Evolutionary conservation across 2,329 filamentous ascomycete species (phyloP).

Genomic region (Fusarium compactum): DNA sequence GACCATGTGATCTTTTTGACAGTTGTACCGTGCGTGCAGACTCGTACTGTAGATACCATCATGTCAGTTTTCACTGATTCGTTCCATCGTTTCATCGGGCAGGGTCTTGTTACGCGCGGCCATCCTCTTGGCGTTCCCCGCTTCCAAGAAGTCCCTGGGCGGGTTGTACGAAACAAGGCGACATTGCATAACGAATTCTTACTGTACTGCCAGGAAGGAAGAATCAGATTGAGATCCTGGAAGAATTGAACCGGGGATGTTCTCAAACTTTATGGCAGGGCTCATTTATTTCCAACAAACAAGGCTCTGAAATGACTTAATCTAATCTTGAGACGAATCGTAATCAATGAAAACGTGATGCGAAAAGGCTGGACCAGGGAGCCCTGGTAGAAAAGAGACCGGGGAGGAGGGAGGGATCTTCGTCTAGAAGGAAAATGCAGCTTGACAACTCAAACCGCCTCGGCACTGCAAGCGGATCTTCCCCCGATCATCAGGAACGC

Average conservation of each 20-base stretch:
- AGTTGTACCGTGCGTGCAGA: neutral
- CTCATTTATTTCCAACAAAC: constrained; percentile 8
- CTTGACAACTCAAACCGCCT: neutral
- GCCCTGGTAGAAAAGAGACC: neutral
- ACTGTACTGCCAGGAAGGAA: neutral
- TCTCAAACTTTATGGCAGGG: constrained; percentile 1
- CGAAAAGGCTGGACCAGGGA: constrained; percentile 18
- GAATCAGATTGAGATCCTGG: neutral
- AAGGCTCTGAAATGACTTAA: constrained; percentile 32
- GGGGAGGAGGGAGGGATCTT: constrained; percentile 7
- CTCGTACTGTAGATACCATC: neutral
- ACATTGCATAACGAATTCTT: neutral
- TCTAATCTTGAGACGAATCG: constrained; percentile 26
- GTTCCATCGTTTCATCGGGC: constrained; percentile 2
- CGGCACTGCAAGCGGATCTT: constrained; percentile 7
- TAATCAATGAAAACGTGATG: neutral
- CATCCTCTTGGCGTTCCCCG: constrained; percentile 24
- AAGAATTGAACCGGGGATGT: neutral
- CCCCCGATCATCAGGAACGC: neutral
- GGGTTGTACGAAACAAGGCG: constrained; percentile 7
- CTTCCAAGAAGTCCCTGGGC: constrained; percentile 1
- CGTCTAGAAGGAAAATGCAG: constrained; percentile 1
- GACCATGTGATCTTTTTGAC: constrained; percentile 1
- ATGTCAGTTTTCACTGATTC: constrained; percentile 6
- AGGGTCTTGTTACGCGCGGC: constrained; percentile 21